A percentile compares a stretch with the other conserved stretches of the same genome.
Evolutionary conservation across 106 monocot genomes (phyloP).

Genomic region (Cymbidium sinense): DNA sequence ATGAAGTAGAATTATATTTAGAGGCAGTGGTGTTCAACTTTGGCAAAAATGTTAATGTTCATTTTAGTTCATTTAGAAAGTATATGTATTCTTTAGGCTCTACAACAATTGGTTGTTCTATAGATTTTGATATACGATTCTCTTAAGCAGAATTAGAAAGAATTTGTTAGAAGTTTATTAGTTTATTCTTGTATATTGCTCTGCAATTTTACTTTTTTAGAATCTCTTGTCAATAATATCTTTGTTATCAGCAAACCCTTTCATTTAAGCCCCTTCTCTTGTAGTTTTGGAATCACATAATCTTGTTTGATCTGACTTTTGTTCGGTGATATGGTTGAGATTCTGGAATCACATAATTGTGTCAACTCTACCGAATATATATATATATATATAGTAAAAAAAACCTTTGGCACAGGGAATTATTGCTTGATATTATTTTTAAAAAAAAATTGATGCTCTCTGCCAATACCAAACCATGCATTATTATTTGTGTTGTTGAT

Average conservation of each 20-base stretch:
- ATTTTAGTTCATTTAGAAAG: too few species aligned
- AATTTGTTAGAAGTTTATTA: too few species aligned
- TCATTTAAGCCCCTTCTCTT: background rate
- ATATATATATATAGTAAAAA: background rate
- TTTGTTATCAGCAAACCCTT: background rate
- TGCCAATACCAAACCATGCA: too few species aligned
- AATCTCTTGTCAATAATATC: background rate
- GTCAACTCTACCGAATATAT: background rate
- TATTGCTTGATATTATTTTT: background rate
- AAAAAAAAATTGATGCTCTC: background rate
- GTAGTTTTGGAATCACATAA: background rate
- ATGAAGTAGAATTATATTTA: background rate
- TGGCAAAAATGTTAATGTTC: background rate
- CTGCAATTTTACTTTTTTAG: background rate
- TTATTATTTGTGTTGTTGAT: background rate
- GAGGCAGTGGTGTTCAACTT: background rate
- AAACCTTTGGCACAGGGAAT: background rate
- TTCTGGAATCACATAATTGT: background rate
- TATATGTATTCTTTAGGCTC: too few species aligned
- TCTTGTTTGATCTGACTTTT: background rate
- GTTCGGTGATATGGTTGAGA: background rate
- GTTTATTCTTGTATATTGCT: too few species aligned
- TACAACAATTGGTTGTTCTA: too few species aligned
- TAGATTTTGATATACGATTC: too few species aligned
- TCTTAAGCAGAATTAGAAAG: too few species aligned